Evolutionary conservation across 805 yeast genomes (phyloP).

Genomic region (Kodamaea leandrae): DNA sequence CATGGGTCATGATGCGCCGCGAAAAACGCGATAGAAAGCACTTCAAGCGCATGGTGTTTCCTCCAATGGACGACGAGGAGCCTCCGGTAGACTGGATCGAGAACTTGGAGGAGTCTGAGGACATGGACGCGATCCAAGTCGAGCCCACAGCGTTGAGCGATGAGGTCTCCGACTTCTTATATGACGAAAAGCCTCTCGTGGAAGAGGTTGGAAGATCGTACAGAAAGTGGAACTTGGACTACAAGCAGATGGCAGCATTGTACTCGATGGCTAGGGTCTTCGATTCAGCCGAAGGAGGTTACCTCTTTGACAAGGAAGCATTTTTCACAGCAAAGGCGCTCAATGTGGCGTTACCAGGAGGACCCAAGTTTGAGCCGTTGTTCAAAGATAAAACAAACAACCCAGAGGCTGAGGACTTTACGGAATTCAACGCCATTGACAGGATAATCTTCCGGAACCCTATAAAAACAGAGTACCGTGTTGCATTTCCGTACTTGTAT

Average conservation of each 20-base stretch:
- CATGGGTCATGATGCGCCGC: slow-evolving; percentile 90
- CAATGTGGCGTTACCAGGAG: slow-evolving; percentile 86
- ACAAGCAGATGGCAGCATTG: slow-evolving; percentile 61
- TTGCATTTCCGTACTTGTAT: slow-evolving; percentile 83
- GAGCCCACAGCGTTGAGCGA: slow-evolving; percentile 59
- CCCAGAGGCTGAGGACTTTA: slow-evolving; percentile 69
- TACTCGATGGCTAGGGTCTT: slow-evolving; percentile 71
- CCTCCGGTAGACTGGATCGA: slow-evolving; percentile 86
- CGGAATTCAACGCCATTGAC: slow-evolving; percentile 88
- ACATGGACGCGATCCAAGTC: slow-evolving; percentile 66
- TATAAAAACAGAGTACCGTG: slow-evolving; percentile 75
- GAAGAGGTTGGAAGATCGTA: slow-evolving; percentile 82
- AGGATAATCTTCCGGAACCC: slow-evolving; percentile 78
- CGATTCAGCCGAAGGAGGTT: slow-evolving; percentile 44
- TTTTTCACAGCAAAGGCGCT: slow-evolving; percentile 90
- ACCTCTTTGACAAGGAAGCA: slow-evolving; percentile 73
- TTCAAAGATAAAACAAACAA: slow-evolving; percentile 57
- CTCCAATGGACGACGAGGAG: slow-evolving; percentile 97
- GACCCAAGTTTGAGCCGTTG: slow-evolving; percentile 92
- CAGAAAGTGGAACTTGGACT: slow-evolving; percentile 62
- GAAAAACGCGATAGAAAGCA: slow-evolving; percentile 89
- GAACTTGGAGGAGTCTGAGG: slow-evolving; percentile 68
- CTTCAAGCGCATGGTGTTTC: slow-evolving; percentile 89
- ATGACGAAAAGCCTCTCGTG: slow-evolving; percentile 69
- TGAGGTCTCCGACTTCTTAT: slow-evolving; percentile 74